Evolutionary conservation across 2,329 filamentous ascomycete genomes (phyloP), one percentile per base, ranked within the genome.

Genomic region (Cladobotryum protrusum): DNA sequence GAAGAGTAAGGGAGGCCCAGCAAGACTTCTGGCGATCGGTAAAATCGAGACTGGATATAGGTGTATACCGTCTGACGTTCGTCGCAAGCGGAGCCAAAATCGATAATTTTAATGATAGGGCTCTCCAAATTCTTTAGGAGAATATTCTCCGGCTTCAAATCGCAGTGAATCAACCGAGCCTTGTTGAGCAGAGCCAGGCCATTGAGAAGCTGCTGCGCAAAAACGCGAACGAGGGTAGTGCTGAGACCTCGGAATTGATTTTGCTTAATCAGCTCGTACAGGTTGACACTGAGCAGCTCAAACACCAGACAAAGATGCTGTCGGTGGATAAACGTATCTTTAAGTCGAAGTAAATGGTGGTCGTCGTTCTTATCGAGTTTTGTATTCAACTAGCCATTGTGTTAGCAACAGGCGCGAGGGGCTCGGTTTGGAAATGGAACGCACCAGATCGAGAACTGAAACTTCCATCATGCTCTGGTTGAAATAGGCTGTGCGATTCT

Each of bases 391-490:
- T 20, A 29, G 7, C 9, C 32, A 18, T 17, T 24, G 18, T 24
- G 20, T 43, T 24, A 34, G 24, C n/a, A 14, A 5, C 18, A 18
- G 8, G 19, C 6, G 37, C 3, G 13, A 6, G 11, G 11, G 43
- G n/a, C 42, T 40, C 20, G 19, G 19, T 14, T 14, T 12, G n/a
- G 19, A 15, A 45, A 20, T 35, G 3, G 6, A 12, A 29, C 81
- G 51, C 77, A 95, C 89, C 77, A 99, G 67, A 69, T 99, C 93
- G 51, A 99, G 77, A 19, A 99, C 93, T 2, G 93, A 99, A 32
- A 99, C 93, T 67, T 99, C 93, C 93, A 99, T 99, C 93, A 99
- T 99, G 69, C 93, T 97, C 70, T 99, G 93, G 66, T 99, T 99
- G 75, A 99, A 99, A 69, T 99, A 99, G 35, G 93, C 93, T 2